Base-by-base conservation (phyloP, 2,329 filamentous ascomycete genomes). In the Aureobasidium vineae region DNA sequence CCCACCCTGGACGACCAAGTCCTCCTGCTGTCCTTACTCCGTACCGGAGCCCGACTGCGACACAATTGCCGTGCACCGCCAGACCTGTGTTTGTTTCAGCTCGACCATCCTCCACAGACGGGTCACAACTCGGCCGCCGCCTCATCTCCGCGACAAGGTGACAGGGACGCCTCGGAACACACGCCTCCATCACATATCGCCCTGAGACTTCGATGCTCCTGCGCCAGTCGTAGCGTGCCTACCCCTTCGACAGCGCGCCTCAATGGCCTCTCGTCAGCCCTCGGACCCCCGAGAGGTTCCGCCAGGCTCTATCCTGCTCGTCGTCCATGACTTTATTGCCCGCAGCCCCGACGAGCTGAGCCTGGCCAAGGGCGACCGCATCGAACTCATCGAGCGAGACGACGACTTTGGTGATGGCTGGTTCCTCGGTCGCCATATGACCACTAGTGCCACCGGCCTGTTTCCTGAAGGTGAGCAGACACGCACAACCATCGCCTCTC, bases 271-370 rank as follows among this genome's bases (percentile, higher is more conserved):
- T 33, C 57, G 66, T 23, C 66, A 57, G 41, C 36, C 59, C 26
- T 56, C 38, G 50, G 66, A 68, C 49, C 63, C 68, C 8, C 66
- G 63, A 31, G 57, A 72, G 41, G 74, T 75, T 41, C 69, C 68
- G 21, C 70, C 75, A 1, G 76, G 76, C 50, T 71, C 72, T 23
- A 73, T 87, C 56, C 78, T 91, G 71, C 77, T 90, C 70, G 88
- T 90, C 69, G 88, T 91, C 72, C 88, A 99, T 79, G 92, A 97
- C 79, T 98, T 99, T 77, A 83, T 88, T 72, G 93, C 94, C 67
- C 88, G 95, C 71, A 96, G 92, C 77, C 90, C 91, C 67, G 95
- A 99, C 79, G 95, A 99, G 82, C 84, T 99, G 74, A 96, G 87
- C 72, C 83, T 99, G 70, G 83, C 86, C 65, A 96, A 96, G 75